Base-by-base conservation (phyloP, 2,329 filamentous ascomycete genomes). In the Achaetomium macrosporum region DNA sequence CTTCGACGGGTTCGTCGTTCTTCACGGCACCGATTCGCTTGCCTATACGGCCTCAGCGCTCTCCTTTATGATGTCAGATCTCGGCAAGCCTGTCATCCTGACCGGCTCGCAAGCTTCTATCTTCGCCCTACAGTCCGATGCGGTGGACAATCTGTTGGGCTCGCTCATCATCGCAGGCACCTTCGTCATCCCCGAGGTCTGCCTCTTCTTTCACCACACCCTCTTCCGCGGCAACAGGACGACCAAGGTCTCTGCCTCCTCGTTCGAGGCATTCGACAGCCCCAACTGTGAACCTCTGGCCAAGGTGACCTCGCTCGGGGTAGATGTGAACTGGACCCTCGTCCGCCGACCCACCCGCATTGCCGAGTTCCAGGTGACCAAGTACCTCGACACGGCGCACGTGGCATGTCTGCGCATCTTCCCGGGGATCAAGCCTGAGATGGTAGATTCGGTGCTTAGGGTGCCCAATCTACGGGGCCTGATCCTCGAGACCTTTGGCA, bases 131-230 rank as follows among this genome's bases (percentile, higher is more conserved):
- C 90, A 96, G 69, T 93, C 87, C 47, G 91, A 96, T 68, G 91
- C 90, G 10, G 87, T 90, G 36, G 90, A 95, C 71, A 96, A 96
- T 64, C 78, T 96, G 12, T 79, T 96, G 5, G 88, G 88, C 17
- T 91, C 89, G 1, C 78, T 96, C 64, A 90, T 96, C 65, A 86
- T 96, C 51, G 91, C 91, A 3, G 90, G 90, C 33, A 93, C 93
- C 55, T 95, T 95, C 66, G 87, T 90, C 73, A 89, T 96, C 53
- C 90, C 91, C 0, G 91, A 96, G 68, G 91, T 96, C 49, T 91
- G 89, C 66, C 78, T 96, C 35, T 96, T 95, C 74, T 96, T 96
- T 76, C 89, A 93, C 70, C 88, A 95, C 72, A 89, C 85, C 60
- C 79, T 96, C 17, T 95, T 91, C 72, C 83, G 91, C 25, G 91